phyloP scores from a whole-genome alignment of 176 grass and related monocot species.

The Oropetium thomaeum region DNA sequence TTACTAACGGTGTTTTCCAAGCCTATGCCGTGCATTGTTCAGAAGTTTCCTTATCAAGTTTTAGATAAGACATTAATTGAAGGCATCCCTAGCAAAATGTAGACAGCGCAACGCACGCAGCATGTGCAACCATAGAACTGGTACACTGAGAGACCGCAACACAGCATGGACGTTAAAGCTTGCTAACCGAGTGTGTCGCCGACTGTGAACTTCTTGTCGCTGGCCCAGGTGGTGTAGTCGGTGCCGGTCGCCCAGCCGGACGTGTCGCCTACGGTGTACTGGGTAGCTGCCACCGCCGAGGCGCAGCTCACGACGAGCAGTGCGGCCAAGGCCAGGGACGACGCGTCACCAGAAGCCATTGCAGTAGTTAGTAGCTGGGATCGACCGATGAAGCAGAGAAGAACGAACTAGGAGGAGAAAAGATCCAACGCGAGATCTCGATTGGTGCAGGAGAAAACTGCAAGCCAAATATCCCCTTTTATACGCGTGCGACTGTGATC shows the following conservation, averaged over 20 bases:
- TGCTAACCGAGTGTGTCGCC: slow-evolving; percentile 66
- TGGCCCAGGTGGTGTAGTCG: slow-evolving; percentile 75
- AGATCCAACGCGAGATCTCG: background rate
- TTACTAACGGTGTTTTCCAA: too few relatives aligned
- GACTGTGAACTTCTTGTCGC: slow-evolving; percentile 42
- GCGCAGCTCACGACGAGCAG: slow-evolving; percentile 52
- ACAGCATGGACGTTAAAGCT: background rate
- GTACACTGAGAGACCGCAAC: too few relatives aligned
- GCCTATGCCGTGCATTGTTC: too few relatives aligned
- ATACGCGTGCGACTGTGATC: slow-evolving; percentile 35
- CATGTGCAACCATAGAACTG: too few relatives aligned
- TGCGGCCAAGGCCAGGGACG: slow-evolving; percentile 34
- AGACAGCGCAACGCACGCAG: too few relatives aligned
- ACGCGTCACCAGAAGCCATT: slow-evolving; percentile 40
- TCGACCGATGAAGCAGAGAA: background rate
- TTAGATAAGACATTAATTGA: too few relatives aligned
- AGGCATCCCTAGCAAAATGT: too few relatives aligned
- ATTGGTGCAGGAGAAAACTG: background rate
- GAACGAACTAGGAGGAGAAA: background rate
- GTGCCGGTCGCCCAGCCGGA: slow-evolving; percentile 60
- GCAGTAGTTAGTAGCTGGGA: background rate
- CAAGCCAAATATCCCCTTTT: slow-evolving; percentile 13
- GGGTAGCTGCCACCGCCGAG: slow-evolving; percentile 34
- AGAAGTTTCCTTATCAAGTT: too few relatives aligned
- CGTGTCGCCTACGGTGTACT: slow-evolving; percentile 71